Conservation (phyloP, 208 protist species). For the Trypanosoma brucei region DNA sequence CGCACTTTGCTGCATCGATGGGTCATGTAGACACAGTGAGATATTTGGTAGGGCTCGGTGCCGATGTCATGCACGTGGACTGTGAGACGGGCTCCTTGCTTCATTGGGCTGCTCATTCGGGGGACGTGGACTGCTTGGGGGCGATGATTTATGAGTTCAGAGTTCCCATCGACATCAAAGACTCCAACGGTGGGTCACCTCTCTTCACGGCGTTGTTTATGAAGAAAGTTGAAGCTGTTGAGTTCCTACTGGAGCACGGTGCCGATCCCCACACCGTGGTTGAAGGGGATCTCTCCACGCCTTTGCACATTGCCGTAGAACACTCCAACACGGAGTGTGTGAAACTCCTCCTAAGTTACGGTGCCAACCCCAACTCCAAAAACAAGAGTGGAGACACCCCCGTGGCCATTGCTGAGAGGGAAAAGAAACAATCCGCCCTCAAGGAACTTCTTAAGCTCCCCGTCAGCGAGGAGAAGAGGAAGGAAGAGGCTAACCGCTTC, state of each 20-base stretch:
- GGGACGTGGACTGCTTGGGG: conserved; percentile 65
- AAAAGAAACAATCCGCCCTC: conserved; percentile 27
- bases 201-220: conserved; percentile 86
- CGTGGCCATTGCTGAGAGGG: conserved; percentile 46
- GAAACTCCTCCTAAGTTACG: conserved; percentile 57
- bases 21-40: conserved; percentile 63
- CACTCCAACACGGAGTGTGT: conserved; percentile 65
- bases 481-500: conserved; percentile 54
- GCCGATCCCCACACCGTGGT: conserved; percentile 53
- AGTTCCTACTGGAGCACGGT: conserved; percentile 88
- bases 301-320: conserved; percentile 87
- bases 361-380: conserved; percentile 48
- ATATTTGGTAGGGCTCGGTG: conserved; percentile 57
- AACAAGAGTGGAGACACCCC: conserved; percentile 69
- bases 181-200: conserved; percentile 78
- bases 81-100: conserved; percentile 74
- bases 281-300: conserved; percentile 62
- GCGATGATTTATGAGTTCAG: conserved; percentile 77
- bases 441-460: conserved; percentile 72
- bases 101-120: conserved; percentile 86
- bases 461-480: conserved; percentile 34
- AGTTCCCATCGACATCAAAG: conserved; percentile 60
- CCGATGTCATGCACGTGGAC: conserved; percentile 34
- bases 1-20: conserved; percentile 80
- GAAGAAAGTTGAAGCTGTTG: conserved; percentile 63